phyloP scores from a whole-genome alignment of 1,284 basidiomycete genomes.

The Melampsora larici-populina region DNA sequence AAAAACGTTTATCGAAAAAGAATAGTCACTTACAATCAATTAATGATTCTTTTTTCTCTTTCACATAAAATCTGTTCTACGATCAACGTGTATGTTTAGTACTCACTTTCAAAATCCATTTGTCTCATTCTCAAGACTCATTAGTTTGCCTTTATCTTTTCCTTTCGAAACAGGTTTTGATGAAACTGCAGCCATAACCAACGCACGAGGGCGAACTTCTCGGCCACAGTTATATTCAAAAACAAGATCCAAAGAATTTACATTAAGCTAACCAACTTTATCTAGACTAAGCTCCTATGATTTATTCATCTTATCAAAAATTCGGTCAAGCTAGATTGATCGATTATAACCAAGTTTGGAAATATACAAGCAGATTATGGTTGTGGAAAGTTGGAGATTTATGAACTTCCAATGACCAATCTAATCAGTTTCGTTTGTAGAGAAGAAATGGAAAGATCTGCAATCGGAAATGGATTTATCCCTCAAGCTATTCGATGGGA shows the following conservation, averaged over 20 bases:
- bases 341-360: slow-evolving; percentile 18
- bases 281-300: background rate
- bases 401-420: background rate
- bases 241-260: slow-evolving; percentile 14
- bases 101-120: too few species aligned
- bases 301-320: slow-evolving; percentile 1
- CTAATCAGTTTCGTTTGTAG: slow-evolving; percentile 14
- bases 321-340: slow-evolving; percentile 13
- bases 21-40: too few species aligned
- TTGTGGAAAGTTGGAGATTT: slow-evolving; percentile 18
- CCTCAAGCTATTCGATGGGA: background rate
- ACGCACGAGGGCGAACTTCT: too few species aligned
- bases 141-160: too few species aligned
- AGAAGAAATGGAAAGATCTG: slow-evolving; percentile 19
- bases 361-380: slow-evolving; percentile 14
- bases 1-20: too few species aligned
- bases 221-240: too few species aligned
- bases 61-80: too few species aligned
- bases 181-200: too few species aligned
- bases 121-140: too few species aligned
- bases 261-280: slow-evolving; percentile 20
- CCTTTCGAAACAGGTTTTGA: too few species aligned
- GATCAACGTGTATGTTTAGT: too few species aligned
- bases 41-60: too few species aligned
- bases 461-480: slow-evolving; percentile 2